Conservation (phyloP, 495 filamentous ascomycete genomes). For the Diplogelasinospora grovesii region DNA sequence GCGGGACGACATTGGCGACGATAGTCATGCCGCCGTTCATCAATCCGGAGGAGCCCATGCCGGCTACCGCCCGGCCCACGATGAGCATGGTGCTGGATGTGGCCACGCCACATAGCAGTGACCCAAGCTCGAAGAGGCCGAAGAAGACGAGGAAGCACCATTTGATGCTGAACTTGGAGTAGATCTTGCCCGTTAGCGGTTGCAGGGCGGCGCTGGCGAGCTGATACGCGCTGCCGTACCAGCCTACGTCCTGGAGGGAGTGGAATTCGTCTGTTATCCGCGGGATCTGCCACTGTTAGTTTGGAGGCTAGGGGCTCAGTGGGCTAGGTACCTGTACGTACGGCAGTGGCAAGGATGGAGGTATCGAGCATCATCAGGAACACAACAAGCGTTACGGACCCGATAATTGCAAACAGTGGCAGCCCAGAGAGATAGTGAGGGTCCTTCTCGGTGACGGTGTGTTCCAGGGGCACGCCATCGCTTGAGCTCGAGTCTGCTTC, state of each 20-base stretch:
- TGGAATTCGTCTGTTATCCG: slow-evolving; percentile 43
- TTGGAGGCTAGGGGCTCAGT: neutral
- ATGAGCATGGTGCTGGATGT: slow-evolving; percentile 42
- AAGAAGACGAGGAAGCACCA: slow-evolving; percentile 34
- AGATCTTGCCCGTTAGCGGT: slow-evolving; percentile 47
- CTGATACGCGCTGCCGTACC: slow-evolving; percentile 49
- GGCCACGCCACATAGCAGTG: slow-evolving; percentile 45
- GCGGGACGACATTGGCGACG: slow-evolving; percentile 22
- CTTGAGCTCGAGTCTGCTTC: too few relatives aligned
- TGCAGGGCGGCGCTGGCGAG: slow-evolving; percentile 45
- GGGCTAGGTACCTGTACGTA: slow-evolving; percentile 7
- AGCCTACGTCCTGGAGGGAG: slow-evolving; percentile 41
- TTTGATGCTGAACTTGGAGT: slow-evolving; percentile 40
- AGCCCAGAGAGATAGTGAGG: too few relatives aligned
- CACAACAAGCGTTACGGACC: slow-evolving; percentile 26
- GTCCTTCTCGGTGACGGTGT: too few relatives aligned
- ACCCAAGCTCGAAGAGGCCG: slow-evolving; percentile 40
- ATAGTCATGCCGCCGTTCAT: slow-evolving; percentile 35
- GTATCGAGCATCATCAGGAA: slow-evolving; percentile 47
- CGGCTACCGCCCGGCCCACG: slow-evolving; percentile 49
- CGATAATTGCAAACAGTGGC: slow-evolving; percentile 6
- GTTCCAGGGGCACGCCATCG: too few relatives aligned
- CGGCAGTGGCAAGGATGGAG: slow-evolving; percentile 45
- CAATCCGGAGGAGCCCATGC: slow-evolving; percentile 38
- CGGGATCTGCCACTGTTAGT: slow-evolving; percentile 26